phyloP scores from a whole-genome alignment of 768 basidiomycete species.

The Termitomyces sp. region DNA sequence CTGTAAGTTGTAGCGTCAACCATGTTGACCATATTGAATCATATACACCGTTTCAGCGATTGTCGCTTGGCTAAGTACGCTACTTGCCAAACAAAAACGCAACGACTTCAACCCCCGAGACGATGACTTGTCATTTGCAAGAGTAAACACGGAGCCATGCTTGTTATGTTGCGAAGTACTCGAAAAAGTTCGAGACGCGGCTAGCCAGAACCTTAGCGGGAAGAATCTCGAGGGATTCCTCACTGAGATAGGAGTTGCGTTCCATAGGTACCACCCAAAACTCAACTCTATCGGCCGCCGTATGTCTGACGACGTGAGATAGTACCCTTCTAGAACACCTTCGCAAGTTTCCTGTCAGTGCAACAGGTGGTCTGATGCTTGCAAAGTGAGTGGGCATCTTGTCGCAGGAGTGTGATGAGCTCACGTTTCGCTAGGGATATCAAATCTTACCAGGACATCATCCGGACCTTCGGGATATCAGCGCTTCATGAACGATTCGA shows the following conservation, averaged over 20 bases:
- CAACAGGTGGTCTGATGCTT: constrained; percentile 95
- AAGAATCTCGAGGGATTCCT: constrained; percentile 92
- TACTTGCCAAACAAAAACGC: constrained; percentile 89
- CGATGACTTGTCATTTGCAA: constrained; percentile 91
- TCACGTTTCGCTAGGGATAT: constrained; percentile 61
- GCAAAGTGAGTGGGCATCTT: constrained; percentile 67
- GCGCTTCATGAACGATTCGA: constrained; percentile 93
- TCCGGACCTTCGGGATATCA: constrained; percentile 77
- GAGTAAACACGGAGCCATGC: constrained; percentile 94
- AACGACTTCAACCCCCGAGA: constrained; percentile 96
- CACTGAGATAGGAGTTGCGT: constrained; percentile 89
- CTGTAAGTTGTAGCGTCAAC: constrained; percentile 38
- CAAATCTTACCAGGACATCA: constrained; percentile 91
- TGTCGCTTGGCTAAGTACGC: constrained; percentile 65
- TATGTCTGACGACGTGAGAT: background rate
- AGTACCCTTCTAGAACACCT: constrained; percentile 92
- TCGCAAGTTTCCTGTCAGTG: constrained; percentile 94
- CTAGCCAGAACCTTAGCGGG: constrained; percentile 75
- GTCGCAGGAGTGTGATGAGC: background rate
- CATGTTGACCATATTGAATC: background rate
- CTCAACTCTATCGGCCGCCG: background rate
- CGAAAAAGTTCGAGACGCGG: constrained; percentile 74
- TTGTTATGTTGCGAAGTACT: constrained; percentile 78
- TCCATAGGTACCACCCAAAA: constrained; percentile 64
- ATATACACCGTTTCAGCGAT: constrained; percentile 41